phyloP scores from a whole-genome alignment of 345 rosid genomes.

The Corchorus capsularis region DNA sequence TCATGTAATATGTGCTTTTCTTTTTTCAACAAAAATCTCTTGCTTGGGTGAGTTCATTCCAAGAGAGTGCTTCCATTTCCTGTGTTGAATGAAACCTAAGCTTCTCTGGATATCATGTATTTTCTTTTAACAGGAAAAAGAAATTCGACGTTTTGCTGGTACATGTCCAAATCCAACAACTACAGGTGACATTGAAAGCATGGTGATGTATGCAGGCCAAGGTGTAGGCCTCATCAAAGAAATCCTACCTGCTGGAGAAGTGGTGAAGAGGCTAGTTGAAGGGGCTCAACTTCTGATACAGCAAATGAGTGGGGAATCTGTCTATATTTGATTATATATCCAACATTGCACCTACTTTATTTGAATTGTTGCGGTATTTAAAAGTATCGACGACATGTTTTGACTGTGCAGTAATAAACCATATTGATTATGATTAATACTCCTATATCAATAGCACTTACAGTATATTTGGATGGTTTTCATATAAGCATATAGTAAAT shows the following conservation, averaged over 20 bases:
- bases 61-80: not conserved
- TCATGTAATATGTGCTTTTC: not conserved
- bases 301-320: conserved; percentile 13
- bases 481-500: not conserved
- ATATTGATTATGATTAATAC: not conserved
- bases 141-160: conserved; percentile 66
- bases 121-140: conserved; percentile 68
- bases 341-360: not conserved
- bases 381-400: not conserved
- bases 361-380: not conserved
- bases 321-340: not conserved
- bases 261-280: conserved; percentile 60
- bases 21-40: not conserved
- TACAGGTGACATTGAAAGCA: conserved; percentile 80
- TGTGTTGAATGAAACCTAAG: conserved; percentile 6
- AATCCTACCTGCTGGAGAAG: conserved; percentile 73
- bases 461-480: not conserved
- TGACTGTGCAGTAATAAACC: not conserved
- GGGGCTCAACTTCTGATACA: conserved; percentile 63
- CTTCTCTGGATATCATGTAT: not conserved
- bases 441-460: no score
- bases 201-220: conserved; percentile 91
- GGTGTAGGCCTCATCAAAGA: conserved; percentile 79
- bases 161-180: conserved; percentile 69
- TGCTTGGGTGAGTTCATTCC: not conserved